Evolutionary conservation across 441 rosid genomes (phyloP), one percentile per base, ranked within the genome.

Genomic region (Melastoma candidum): DNA sequence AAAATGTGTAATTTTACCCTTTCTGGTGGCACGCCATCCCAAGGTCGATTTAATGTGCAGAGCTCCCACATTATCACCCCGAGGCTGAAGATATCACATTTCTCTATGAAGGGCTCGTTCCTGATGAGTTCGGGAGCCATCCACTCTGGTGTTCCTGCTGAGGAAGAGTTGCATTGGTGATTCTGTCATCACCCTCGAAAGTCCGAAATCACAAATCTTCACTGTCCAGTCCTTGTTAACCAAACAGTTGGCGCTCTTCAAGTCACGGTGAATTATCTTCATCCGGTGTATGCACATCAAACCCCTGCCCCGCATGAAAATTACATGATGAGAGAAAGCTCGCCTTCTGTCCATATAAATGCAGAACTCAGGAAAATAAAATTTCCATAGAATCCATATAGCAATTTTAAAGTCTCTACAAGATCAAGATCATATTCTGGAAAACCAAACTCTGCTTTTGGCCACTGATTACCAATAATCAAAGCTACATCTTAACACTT

Each of bases 31-130:
- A 89, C 88, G 51, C 97, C 96, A 69, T 86, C 96, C 99, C 97
- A 93, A 3, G 97, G 99, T 72, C 82, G 80, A 56, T 60, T 76
- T 48, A 93, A 80, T 12, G 94, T 81, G 75, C 81, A 87, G 47
- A 89, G 85, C 67, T 93, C 99, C 97, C 99, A 93, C 89, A 89
- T 93, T 59, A 93, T 84, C 46, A 87, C 95, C 45, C 97, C 97
- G 45, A 93, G 74, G 74, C 96, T 89, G 70, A 89, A 93, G 68
- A 87, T 87, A 67, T 89, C 97, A 6, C 99, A 89, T 68, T 93
- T 89, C 63, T 83, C 95, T 11, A 89, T 78, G 72, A 94, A 89
- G 29, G 96, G 90, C 54, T 89, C 94, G 25, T 82, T 89, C 14
- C 95, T 94, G 51, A 89, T 83, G 32, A 94, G 97, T 55, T 87